Evolutionary conservation across 148 eudicot genomes (phyloP).

Genomic region (Heliosperma pusillum): DNA sequence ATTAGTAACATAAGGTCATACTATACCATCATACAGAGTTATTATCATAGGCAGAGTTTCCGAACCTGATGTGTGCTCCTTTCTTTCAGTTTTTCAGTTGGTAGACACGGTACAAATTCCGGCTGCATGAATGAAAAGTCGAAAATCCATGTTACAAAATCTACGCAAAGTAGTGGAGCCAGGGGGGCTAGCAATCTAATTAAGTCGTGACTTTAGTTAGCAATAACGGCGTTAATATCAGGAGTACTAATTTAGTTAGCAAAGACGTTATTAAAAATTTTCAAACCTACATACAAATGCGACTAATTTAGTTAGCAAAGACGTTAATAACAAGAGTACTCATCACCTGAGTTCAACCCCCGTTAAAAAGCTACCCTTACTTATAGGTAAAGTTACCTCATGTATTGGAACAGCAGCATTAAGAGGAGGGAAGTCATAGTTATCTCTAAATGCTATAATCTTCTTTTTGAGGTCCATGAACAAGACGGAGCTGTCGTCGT

Average conservation of each 20-base stretch:
- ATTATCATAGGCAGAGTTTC: background rate
- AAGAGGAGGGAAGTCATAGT: slow-evolving; percentile 72
- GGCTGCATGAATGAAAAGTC: slow-evolving; percentile 40
- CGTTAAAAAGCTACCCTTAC: no score
- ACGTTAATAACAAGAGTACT: no score
- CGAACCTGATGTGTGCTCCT: slow-evolving; percentile 62
- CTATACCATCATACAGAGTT: background rate
- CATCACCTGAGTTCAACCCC: no score
- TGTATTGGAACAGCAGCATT: slow-evolving; percentile 52
- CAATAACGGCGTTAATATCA: no score
- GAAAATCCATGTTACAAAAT: background rate
- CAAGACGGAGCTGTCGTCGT: slow-evolving; percentile 33
- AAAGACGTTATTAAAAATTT: no score
- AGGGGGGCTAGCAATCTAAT: no score
- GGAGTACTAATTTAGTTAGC: no score
- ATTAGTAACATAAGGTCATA: background rate
- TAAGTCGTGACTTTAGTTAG: no score
- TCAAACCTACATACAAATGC: no score
- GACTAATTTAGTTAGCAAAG: no score
- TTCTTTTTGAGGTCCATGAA: slow-evolving; percentile 68
- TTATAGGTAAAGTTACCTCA: slow-evolving; percentile 69
- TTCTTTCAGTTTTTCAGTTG: slow-evolving; percentile 50
- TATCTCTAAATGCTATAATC: slow-evolving; percentile 59
- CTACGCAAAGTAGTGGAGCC: no score
- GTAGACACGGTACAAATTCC: slow-evolving; percentile 39